Evolutionary conservation across 179 eudicot species (phyloP), one percentile per base, ranked within the genome.

Genomic region (Silene noctiflora): DNA sequence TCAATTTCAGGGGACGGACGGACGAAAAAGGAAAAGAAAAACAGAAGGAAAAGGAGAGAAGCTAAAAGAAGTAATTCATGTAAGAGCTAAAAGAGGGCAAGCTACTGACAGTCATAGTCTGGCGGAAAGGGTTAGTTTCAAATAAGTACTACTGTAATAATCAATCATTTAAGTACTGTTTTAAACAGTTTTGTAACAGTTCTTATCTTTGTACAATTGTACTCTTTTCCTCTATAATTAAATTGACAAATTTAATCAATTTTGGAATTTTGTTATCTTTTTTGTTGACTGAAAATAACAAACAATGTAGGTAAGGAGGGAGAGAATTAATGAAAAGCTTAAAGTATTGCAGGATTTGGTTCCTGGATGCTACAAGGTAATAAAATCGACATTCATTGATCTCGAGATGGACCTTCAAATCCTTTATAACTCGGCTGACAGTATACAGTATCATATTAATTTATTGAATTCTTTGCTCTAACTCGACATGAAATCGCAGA

Each of bases 41-140:
- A 78, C 14, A 14, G 76, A 67, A 35, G 85, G 74, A 31, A 80
- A 79, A 80, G 65, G 24, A 33, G 89, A 88, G 85, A 87, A 86
- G 73, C 89, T 87, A 21, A 83, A 84, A 77, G 96, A 94, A 73
- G 98, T 94, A 27, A 86, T 94, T 82, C 98, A 94, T 87, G 98
- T 94, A 31, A 89, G 98, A 82, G 98, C 98, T 39, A 92, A 86
- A 88, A 88, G 98, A 89, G 98, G 98, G 25, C 94, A 92, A 80
- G 98, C 98, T 71, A 94, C 98, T 73, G 98, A 94, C 74, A 92
- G 98, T 81, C 98, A 94, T 81, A 94, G 98, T 79, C 79, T 94
- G 75, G 98, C 98, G 13, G 98, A 94, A 85, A 89, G 98, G 90
- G 98, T 92, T 60, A 51, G 75, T 76, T 11, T 24, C 58, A 12